Percentiles rank a stretch among this genome's conserved stretches.
Evolutionary conservation across 305 asterid species (phyloP).

Genomic region (Fraxinus xanthoxyloides): DNA sequence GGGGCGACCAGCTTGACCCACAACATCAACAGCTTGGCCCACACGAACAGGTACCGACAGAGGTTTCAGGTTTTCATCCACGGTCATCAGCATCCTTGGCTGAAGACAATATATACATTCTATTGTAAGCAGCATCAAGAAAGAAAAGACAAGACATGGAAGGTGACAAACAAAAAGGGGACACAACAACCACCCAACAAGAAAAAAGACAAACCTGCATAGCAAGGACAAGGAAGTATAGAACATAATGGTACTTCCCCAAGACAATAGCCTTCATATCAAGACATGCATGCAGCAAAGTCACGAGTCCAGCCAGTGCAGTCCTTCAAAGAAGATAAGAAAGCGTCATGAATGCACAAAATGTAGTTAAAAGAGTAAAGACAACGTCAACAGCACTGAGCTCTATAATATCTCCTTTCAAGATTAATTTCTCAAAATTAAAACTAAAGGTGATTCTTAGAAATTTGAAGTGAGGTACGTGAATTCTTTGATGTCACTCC

Average conservation of each 20-base stretch:
- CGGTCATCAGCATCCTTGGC: constrained; percentile 96
- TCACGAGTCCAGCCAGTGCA: constrained; percentile 86
- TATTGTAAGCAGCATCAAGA: not conserved
- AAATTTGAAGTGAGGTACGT: not conserved
- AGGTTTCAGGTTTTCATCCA: constrained; percentile 88
- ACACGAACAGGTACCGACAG: constrained; percentile 91
- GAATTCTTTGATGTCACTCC: not conserved
- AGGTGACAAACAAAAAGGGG: constrained; percentile 1
- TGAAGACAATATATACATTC: constrained; percentile 20
- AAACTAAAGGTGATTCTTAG: not conserved
- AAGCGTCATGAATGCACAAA: not conserved
- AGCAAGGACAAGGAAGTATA: constrained; percentile 86
- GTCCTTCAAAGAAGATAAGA: constrained; percentile 42
- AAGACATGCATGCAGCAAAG: constrained; percentile 78
- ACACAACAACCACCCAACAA: not conserved
- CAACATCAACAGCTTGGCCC: constrained; percentile 97
- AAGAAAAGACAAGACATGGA: not conserved
- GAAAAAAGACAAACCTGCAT: constrained; percentile 62
- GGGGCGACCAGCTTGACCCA: constrained; percentile 96
- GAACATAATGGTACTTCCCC: constrained; percentile 86
- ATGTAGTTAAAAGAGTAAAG: not conserved
- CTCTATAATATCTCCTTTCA: not conserved
- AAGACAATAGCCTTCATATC: constrained; percentile 84
- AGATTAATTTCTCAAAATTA: not conserved
- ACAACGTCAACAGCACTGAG: not conserved